These are phyloP conservation scores for Ascochyta viciae-villosae DNA, from an alignment of 2,329 filamentous ascomycete species.

Conservation along the genomic window DNA sequence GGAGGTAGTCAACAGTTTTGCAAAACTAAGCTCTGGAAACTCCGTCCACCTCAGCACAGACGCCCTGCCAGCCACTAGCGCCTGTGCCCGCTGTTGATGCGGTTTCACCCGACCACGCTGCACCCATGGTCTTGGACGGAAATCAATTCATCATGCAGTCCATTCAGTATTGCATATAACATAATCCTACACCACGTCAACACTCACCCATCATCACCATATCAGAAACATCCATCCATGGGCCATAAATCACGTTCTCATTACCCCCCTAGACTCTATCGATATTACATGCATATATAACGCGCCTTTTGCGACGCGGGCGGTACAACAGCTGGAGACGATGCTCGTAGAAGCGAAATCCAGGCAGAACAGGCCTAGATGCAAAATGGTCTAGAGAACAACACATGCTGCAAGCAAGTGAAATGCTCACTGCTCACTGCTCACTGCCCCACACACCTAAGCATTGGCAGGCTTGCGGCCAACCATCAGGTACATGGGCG, in stretches of 20 bases:
- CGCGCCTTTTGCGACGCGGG: slow-evolving; percentile 23
- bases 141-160: too few species aligned
- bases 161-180: too few species aligned
- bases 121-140: too few species aligned
- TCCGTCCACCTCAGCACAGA: slow-evolving; percentile 3
- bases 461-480: slow-evolving; percentile 76
- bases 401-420: slow-evolving; percentile 17
- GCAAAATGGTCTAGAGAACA: slow-evolving; percentile 31
- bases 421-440: background rate
- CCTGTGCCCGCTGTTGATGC: slow-evolving; percentile 1
- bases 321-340: slow-evolving; percentile 25
- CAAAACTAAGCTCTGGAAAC: slow-evolving; percentile 15
- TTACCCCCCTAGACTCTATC: slow-evolving; percentile 27
- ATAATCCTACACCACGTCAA: too few species aligned
- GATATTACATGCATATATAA: slow-evolving; percentile 40
- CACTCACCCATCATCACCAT: too few species aligned
- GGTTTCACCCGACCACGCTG: slow-evolving; percentile 11
- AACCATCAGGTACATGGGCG: slow-evolving; percentile 98
- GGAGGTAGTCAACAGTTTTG: slow-evolving; percentile 4
- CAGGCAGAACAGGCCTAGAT: slow-evolving; percentile 14
- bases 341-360: slow-evolving; percentile 25
- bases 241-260: slow-evolving; percentile 29
- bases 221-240: background rate
- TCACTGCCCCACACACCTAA: slow-evolving; percentile 17
- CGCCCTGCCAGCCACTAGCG: slow-evolving; percentile 4